Percentiles rank a stretch among this genome's conserved stretches.
phyloP scores from a whole-genome alignment of 306 rosid genomes.

The Carpinus fangiana region DNA sequence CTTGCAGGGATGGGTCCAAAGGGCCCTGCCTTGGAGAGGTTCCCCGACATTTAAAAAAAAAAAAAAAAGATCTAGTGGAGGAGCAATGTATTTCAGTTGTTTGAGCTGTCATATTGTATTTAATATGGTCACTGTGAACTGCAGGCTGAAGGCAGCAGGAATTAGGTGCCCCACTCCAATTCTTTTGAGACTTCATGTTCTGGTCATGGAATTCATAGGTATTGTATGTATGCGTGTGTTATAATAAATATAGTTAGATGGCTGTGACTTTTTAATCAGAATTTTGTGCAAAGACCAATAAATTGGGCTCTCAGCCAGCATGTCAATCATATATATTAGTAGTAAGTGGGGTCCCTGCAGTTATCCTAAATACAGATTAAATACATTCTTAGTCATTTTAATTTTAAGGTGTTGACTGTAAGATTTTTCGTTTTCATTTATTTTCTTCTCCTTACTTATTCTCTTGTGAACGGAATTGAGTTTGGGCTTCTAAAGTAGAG shows the following conservation, averaged over 20 bases:
- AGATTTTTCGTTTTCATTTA: neutral
- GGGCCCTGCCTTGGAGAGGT: no score
- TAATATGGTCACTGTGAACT: slow-evolving; percentile 15
- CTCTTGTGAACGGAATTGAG: neutral
- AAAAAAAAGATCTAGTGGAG: no score
- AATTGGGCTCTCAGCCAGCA: neutral
- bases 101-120: neutral
- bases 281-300: neutral
- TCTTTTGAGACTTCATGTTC: slow-evolving; percentile 67
- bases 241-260: neutral
- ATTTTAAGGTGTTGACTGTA: neutral
- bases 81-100: neutral
- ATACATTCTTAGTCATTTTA: neutral
- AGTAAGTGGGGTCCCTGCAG: slow-evolving; percentile 2
- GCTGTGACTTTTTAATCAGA: neutral
- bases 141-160: slow-evolving; percentile 84
- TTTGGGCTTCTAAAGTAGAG: slow-evolving; percentile 16
- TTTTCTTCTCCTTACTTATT: neutral
- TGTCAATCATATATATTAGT: neutral
- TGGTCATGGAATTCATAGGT: slow-evolving; percentile 97
- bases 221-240: slow-evolving; percentile 17
- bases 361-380: slow-evolving; percentile 9
- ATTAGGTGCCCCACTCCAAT: slow-evolving; percentile 73
- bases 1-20: no score
- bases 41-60: no score